Evolutionary conservation across 495 filamentous ascomycete genomes (phyloP).

Genomic region (Copromyces sp.): DNA sequence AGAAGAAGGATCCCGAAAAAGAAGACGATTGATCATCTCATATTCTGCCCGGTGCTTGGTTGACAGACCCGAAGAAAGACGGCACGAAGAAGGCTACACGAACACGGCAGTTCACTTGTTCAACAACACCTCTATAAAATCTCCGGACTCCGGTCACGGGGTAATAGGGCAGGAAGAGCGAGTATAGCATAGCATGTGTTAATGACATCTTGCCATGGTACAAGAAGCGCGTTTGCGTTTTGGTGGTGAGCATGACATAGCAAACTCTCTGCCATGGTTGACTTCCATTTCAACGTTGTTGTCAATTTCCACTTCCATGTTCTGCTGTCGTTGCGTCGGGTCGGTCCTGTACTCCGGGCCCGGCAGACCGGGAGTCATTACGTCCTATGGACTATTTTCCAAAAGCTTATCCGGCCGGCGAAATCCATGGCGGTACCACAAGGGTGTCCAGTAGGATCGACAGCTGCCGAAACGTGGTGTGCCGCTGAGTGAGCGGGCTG

Average conservation of each 20-base stretch:
- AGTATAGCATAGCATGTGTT: not conserved
- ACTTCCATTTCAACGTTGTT: not conserved
- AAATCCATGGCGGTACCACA: not conserved
- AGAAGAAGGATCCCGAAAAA: not conserved
- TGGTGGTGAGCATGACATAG: not conserved
- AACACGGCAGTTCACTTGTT: not conserved
- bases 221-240: not conserved
- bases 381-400: not conserved
- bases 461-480: slow-evolving; percentile 9
- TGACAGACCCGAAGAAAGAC: not conserved
- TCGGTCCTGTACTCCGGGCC: not conserved
- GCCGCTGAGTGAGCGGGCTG: not conserved
- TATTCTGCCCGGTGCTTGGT: not conserved
- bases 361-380: too few relatives aligned
- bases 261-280: not conserved
- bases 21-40: not conserved
- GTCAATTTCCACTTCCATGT: too few relatives aligned
- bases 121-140: not conserved
- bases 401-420: not conserved
- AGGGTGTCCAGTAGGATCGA: slow-evolving; percentile 6
- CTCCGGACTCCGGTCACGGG: not conserved
- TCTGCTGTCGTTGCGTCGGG: not conserved
- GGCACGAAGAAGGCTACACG: not conserved
- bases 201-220: not conserved
- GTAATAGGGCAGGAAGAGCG: not conserved